Evolutionary conservation across 805 yeast genomes (phyloP).

Genomic region (Sungouiella thailandica): DNA sequence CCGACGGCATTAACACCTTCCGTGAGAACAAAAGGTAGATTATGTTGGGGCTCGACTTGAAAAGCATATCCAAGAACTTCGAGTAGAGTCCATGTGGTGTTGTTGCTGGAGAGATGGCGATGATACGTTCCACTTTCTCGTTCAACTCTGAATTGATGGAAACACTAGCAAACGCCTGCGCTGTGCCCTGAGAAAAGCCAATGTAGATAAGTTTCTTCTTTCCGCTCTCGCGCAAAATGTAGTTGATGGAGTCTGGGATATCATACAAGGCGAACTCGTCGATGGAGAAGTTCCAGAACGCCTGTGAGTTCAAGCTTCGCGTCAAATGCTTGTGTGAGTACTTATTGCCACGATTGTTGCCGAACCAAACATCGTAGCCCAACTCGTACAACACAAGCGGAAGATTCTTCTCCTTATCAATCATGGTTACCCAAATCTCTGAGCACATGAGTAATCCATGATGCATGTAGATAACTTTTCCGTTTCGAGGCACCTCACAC

Average conservation of each 20-base stretch:
- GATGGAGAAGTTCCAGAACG: constrained; percentile 84
- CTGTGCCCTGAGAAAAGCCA: constrained; percentile 93
- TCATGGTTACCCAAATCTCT: constrained; percentile 63
- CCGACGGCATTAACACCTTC: constrained; percentile 68
- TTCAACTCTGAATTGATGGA: constrained; percentile 63
- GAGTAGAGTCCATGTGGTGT: constrained; percentile 83
- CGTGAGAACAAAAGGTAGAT: constrained; percentile 70
- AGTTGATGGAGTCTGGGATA: constrained; percentile 78
- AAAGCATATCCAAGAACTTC: constrained; percentile 66
- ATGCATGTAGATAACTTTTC: constrained; percentile 71
- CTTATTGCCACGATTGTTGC: constrained; percentile 90
- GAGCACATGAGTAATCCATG: constrained; percentile 90
- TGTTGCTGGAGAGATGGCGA: constrained; percentile 92
- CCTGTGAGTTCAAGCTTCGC: constrained; percentile 27
- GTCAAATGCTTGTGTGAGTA: constrained; percentile 76
- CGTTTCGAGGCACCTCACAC: constrained; percentile 16
- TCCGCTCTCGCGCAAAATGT: constrained; percentile 51
- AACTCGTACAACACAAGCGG: constrained; percentile 74
- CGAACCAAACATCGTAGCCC: constrained; percentile 94
- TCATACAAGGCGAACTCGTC: constrained; percentile 91
- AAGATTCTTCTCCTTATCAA: constrained; percentile 38
- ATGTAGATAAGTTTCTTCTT: constrained; percentile 52
- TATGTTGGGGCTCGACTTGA: constrained; percentile 70
- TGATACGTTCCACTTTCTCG: constrained; percentile 47
- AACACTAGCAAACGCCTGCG: constrained; percentile 84